A percentile compares a stretch with the other conserved stretches of the same genome.
Evolutionary conservation across 2,329 filamentous ascomycete species (phyloP).

Genomic region (Arthroderma uncinatum): DNA sequence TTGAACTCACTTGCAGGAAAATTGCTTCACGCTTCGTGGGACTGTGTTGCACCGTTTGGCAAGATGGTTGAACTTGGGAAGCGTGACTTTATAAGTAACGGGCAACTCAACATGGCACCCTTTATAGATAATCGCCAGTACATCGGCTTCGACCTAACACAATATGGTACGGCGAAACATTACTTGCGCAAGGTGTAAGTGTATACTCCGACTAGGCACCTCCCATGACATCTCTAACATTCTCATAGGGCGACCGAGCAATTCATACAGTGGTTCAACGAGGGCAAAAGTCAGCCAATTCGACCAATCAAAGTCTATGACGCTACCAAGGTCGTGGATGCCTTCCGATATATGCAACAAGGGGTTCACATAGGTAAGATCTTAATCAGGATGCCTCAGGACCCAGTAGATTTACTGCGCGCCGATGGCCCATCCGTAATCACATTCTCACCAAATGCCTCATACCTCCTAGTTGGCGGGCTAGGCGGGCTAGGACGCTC

Average conservation of each 20-base stretch:
- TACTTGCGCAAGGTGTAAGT: neutral
- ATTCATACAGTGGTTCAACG: neutral
- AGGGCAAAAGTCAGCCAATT: conserved; percentile 21
- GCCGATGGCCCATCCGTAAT: neutral
- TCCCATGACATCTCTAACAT: neutral
- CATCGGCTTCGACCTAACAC: conserved; percentile 12
- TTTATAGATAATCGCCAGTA: conserved; percentile 11
- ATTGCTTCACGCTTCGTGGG: conserved; percentile 9
- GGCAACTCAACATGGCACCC: conserved; percentile 8
- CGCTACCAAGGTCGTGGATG: conserved; percentile 19
- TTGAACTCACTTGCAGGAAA: conserved; percentile 15
- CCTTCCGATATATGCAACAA: conserved; percentile 22
- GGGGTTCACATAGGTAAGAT: conserved; percentile 1
- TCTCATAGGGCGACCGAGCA: neutral
- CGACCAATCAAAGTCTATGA: conserved; percentile 19
- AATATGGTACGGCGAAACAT: neutral
- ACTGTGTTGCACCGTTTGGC: conserved; percentile 14
- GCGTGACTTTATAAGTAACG: conserved; percentile 7
- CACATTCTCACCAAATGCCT: neutral
- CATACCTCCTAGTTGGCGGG: conserved; percentile 19
- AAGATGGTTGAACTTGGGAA: conserved; percentile 16
- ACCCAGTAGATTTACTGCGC: neutral
- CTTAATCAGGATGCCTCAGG: neutral
- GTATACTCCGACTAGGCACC: neutral
- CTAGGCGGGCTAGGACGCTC: conserved; percentile 20